Evolutionary conservation across 805 yeast species (phyloP).

Genomic region (Diddensiella transvaalensis): DNA sequence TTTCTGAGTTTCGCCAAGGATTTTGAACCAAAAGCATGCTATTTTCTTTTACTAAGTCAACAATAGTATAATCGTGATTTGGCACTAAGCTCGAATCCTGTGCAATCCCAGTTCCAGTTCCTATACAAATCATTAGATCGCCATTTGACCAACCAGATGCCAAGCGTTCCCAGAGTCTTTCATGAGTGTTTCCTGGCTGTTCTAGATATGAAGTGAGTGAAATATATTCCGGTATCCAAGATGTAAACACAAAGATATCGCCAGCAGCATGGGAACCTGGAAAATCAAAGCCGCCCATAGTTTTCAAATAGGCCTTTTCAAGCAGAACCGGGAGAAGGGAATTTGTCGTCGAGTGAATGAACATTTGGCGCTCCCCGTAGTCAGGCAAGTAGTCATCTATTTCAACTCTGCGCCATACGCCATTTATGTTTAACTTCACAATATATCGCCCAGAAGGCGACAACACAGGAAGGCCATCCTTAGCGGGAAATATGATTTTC

Average conservation of each 20-base stretch:
- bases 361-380: not conserved
- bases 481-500: constrained; percentile 25
- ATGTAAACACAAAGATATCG: constrained; percentile 62
- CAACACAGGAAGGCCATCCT: constrained; percentile 20
- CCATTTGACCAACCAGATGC: constrained; percentile 33
- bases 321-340: constrained; percentile 66
- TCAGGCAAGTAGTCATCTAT: constrained; percentile 48
- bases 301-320: constrained; percentile 70
- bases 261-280: constrained; percentile 73
- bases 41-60: constrained; percentile 35
- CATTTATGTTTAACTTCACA: constrained; percentile 50
- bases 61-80: constrained; percentile 69
- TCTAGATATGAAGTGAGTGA: constrained; percentile 34
- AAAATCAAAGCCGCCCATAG: constrained; percentile 58
- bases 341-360: constrained; percentile 8
- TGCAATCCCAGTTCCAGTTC: constrained; percentile 50
- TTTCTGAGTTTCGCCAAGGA: constrained; percentile 39
- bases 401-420: constrained; percentile 44
- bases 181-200: constrained; percentile 19
- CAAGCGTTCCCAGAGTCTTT: constrained; percentile 37
- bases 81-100: constrained; percentile 42
- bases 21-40: constrained; percentile 38
- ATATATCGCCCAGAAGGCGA: constrained; percentile 34
- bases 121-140: constrained; percentile 55
- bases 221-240: constrained; percentile 69